Conservation (phyloP, 257 asterid species). For the Linderniella brevidens region DNA sequence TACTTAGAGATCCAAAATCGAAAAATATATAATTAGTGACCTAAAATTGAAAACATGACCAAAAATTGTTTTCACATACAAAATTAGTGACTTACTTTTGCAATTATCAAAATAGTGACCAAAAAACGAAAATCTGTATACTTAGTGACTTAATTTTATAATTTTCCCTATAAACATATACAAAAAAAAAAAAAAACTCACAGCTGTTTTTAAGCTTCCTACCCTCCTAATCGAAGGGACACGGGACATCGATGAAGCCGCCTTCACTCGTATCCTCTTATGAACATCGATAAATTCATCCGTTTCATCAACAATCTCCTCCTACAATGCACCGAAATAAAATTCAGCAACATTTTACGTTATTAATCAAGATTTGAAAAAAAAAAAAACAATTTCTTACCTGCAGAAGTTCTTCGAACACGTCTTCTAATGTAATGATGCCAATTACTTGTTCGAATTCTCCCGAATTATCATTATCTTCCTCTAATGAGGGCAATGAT, state of each 20-base stretch:
- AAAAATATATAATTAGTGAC: no score
- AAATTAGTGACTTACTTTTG: no score
- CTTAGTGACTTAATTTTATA: no score
- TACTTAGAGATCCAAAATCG: no score
- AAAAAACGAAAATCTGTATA: no score
- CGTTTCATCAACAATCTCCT: constrained; percentile 78
- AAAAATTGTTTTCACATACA: no score
- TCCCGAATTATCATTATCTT: constrained; percentile 25
- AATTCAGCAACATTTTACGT: no score
- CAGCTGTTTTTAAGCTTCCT: constrained; percentile 33
- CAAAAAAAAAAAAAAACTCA: constrained; percentile 28
- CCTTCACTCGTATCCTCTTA: constrained; percentile 49
- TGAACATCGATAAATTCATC: constrained; percentile 77
- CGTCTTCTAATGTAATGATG: constrained; percentile 70
- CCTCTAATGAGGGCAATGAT: constrained; percentile 22
- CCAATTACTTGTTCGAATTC: constrained; percentile 51
- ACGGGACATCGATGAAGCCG: constrained; percentile 68
- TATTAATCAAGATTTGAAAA: no score
- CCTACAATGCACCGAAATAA: constrained; percentile 20
- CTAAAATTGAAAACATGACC: no score
- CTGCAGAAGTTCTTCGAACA: constrained; percentile 83
- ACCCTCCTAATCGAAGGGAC: constrained; percentile 55
- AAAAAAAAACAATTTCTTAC: constrained; percentile 7
- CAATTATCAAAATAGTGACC: no score
- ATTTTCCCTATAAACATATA: no score